Percentiles rank a stretch among this genome's conserved stretches.
phyloP scores from a whole-genome alignment of 768 basidiomycete genomes.

The Dentipellis sp. region DNA sequence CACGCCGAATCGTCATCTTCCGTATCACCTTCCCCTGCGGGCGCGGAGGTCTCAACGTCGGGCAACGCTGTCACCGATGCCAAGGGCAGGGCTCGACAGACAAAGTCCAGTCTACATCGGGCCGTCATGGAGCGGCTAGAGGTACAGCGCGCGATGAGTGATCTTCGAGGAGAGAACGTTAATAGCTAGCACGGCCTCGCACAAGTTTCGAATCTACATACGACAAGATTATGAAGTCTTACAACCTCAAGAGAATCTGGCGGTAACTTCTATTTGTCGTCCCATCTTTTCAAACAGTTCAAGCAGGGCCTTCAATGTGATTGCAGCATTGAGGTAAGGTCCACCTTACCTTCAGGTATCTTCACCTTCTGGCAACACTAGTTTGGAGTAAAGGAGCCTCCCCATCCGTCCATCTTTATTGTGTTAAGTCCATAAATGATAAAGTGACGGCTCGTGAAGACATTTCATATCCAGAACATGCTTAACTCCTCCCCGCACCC shows the following conservation, averaged over 20 bases:
- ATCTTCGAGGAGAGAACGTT: conserved; percentile 21
- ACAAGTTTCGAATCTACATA: neutral
- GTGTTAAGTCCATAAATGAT: neutral
- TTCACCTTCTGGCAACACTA: too few relatives aligned
- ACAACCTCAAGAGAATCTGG: too few relatives aligned
- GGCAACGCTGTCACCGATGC: conserved; percentile 4
- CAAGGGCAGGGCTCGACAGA: conserved; percentile 19
- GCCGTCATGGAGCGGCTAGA: conserved; percentile 71
- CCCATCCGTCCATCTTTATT: neutral
- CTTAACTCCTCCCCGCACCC: neutral
- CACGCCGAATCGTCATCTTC: too few relatives aligned
- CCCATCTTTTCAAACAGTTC: too few relatives aligned
- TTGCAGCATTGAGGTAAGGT: neutral
- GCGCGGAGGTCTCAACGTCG: conserved; percentile 1
- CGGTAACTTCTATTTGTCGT: too few relatives aligned
- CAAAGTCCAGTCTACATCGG: conserved; percentile 52
- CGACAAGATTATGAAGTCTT: too few relatives aligned
- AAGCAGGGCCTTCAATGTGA: too few relatives aligned
- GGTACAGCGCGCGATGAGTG: conserved; percentile 61
- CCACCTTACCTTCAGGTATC: too few relatives aligned
- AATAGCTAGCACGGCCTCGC: neutral
- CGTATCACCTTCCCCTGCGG: neutral
- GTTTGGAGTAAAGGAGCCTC: too few relatives aligned
- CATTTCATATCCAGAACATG: neutral
- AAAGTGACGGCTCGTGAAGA: neutral